phyloP scores from a whole-genome alignment of 2,329 filamentous ascomycete genomes.

The Alternaria sp. region DNA sequence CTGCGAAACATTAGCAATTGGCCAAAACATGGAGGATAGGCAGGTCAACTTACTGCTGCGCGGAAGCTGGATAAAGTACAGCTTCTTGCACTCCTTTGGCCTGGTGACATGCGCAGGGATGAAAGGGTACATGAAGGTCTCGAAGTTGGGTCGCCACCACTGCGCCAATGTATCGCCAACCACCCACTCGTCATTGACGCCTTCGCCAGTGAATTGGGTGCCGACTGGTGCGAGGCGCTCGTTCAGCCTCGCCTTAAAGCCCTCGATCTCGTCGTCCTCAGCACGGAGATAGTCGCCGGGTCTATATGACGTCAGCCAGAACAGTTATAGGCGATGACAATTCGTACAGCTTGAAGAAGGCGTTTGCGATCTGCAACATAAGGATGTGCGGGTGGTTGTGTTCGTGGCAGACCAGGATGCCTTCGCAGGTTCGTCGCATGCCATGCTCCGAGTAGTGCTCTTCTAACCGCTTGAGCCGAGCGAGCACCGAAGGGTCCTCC shows the following conservation, averaged over 20 bases:
- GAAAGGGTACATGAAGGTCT: constrained; percentile 99
- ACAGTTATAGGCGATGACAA: background rate
- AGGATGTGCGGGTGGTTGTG: constrained; percentile 99
- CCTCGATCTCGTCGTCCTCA: constrained; percentile 88
- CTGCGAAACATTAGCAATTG: constrained; percentile 57
- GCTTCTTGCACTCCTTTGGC: constrained; percentile 99
- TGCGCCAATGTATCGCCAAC: constrained; percentile 94
- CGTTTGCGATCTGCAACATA: constrained; percentile 99
- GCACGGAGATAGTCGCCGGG: constrained; percentile 93
- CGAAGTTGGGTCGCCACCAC: constrained; percentile 99
- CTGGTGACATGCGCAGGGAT: constrained; percentile 94
- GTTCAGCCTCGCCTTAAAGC: constrained; percentile 94
- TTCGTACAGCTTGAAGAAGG: constrained; percentile 91
- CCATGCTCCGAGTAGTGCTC: constrained; percentile 92
- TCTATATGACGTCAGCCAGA: constrained; percentile 47
- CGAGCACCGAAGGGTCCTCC: constrained; percentile 94
- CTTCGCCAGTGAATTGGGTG: constrained; percentile 79
- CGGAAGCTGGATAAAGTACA: constrained; percentile 95
- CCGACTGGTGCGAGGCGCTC: constrained; percentile 94
- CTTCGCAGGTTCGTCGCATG: constrained; percentile 97
- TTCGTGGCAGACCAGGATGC: constrained; percentile 96
- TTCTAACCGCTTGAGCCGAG: constrained; percentile 91
- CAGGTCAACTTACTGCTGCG: constrained; percentile 74
- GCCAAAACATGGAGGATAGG: constrained; percentile 9
- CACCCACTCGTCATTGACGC: constrained; percentile 92